These are phyloP conservation scores for Trametes cingulata DNA, from an alignment of 768 basidiomycete genomes.

Conservation along the genomic window DNA sequence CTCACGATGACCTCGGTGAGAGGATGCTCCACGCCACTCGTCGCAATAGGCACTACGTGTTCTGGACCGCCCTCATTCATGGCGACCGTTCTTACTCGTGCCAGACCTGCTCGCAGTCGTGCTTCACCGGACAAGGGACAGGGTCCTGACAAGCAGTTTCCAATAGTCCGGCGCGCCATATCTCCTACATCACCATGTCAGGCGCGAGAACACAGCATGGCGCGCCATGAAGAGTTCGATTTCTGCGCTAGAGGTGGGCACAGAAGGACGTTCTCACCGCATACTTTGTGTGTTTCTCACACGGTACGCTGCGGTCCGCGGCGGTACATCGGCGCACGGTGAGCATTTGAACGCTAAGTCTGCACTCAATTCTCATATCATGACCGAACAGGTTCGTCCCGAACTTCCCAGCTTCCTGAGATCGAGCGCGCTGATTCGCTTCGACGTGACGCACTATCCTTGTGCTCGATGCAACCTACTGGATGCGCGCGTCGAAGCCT, in stretches of 20 bases:
- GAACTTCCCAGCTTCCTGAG: conserved; percentile 5
- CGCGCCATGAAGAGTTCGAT: background rate
- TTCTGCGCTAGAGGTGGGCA: background rate
- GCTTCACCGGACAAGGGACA: no score
- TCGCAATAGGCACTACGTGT: no score
- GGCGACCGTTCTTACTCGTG: no score
- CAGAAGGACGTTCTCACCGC: background rate
- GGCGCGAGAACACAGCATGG: background rate
- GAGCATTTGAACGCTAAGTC: background rate
- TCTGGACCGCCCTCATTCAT: no score
- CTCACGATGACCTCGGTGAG: no score
- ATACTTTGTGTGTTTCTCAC: background rate
- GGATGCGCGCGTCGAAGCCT: conserved; percentile 10
- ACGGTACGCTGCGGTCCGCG: conserved; percentile 6
- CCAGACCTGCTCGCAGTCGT: no score
- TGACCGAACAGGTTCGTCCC: background rate
- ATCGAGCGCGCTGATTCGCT: conserved; percentile 9
- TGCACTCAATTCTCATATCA: background rate
- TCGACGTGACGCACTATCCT: background rate
- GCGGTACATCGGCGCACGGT: conserved; percentile 2
- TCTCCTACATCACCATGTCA: background rate
- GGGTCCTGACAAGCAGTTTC: background rate
- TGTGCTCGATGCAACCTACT: conserved; percentile 4
- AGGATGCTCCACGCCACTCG: no score
- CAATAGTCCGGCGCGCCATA: background rate